These are phyloP conservation scores for Fagus sylvatica DNA, from an alignment of 306 rosid genomes.

Conservation along the genomic window DNA sequence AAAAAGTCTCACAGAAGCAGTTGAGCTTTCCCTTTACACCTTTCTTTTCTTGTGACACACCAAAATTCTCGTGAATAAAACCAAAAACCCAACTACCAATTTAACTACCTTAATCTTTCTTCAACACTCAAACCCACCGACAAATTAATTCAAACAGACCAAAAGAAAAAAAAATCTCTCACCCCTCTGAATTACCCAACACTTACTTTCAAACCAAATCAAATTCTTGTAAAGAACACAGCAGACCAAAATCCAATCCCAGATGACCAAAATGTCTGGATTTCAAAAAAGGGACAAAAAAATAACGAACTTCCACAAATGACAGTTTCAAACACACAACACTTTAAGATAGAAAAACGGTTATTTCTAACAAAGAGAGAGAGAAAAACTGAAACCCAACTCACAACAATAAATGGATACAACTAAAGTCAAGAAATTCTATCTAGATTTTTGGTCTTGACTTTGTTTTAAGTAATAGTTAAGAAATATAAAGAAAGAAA, in stretches of 20 bases:
- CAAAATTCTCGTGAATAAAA: conserved; percentile 48
- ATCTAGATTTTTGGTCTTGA: conserved; percentile 14
- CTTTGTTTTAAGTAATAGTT: background rate
- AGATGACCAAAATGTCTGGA: conserved; percentile 12
- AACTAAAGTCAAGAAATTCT: conserved; percentile 21
- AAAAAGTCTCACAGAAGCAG: conserved; percentile 29
- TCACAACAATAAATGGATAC: conserved; percentile 5
- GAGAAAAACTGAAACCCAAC: conserved; percentile 19
- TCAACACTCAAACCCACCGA: conserved; percentile 15
- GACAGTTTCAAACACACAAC: conserved; percentile 24
- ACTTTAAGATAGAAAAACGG: conserved; percentile 21
- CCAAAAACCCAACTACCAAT: conserved; percentile 46
- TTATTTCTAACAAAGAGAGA: background rate
- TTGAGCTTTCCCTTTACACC: conserved; percentile 30
- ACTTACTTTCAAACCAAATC: conserved; percentile 11
- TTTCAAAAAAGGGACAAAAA: conserved; percentile 6
- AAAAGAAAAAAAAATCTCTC: background rate
- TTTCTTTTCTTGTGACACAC: conserved; percentile 48
- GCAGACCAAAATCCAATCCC: background rate
- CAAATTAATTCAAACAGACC: background rate
- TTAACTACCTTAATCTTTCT: conserved; percentile 13
- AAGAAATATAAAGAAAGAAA: background rate
- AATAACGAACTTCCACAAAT: conserved; percentile 11
- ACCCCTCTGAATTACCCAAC: conserved; percentile 16
- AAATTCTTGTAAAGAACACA: conserved; percentile 4